Percentiles rank a stretch among this genome's conserved stretches.
Conservation (phyloP, 2,329 filamentous ascomycete species). For the Beauveria medogensis region DNA sequence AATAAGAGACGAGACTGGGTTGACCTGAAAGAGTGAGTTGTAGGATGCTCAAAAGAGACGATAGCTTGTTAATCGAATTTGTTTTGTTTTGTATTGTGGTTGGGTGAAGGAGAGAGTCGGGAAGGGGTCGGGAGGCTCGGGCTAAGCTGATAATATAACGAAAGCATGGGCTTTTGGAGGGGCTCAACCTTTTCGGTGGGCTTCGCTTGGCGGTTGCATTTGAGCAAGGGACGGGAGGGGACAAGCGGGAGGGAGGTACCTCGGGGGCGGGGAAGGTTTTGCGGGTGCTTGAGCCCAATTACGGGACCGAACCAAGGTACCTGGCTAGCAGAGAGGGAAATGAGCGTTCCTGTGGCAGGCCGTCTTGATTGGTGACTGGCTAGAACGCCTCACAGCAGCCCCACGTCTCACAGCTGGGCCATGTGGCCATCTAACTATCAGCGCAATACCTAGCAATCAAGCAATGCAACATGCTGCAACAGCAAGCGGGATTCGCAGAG, state of each 20-base stretch:
- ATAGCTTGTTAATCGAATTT: background rate
- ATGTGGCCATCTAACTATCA: background rate
- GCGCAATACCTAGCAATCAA: background rate
- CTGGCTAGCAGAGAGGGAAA: background rate
- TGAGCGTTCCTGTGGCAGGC: background rate
- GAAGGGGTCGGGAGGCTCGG: constrained; percentile 10
- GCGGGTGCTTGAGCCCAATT: background rate
- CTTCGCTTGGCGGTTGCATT: background rate
- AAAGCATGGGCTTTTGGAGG: background rate
- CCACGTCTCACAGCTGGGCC: background rate
- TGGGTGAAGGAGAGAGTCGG: constrained; percentile 10
- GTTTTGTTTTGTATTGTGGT: constrained; percentile 12
- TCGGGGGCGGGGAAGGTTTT: background rate
- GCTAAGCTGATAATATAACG: constrained; percentile 18
- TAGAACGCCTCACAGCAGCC: background rate
- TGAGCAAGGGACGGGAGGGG: background rate
- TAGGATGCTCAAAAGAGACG: background rate
- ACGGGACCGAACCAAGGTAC: background rate
- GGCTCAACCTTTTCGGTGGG: constrained; percentile 8
- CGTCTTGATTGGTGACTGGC: background rate
- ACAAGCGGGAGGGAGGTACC: background rate
- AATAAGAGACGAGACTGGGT: constrained; percentile 2
- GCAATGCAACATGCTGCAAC: background rate
- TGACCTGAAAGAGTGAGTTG: background rate
- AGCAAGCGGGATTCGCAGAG: background rate